phyloP scores from a whole-genome alignment of 176 grass and related monocot genomes.

The Bothriochloa decipiens region DNA sequence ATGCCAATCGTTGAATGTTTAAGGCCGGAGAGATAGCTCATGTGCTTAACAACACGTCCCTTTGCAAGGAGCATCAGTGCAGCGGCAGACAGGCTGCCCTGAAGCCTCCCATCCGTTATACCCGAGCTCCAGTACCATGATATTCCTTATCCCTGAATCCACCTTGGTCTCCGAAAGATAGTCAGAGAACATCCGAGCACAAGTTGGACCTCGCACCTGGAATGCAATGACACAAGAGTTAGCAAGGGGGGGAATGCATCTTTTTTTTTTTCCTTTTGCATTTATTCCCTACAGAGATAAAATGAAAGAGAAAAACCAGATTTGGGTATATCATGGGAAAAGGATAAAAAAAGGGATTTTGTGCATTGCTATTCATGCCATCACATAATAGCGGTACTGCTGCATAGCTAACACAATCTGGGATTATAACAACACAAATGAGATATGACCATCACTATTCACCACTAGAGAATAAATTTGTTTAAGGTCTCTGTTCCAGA shows the following conservation, averaged over 20 bases:
- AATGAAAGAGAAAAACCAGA: neutral
- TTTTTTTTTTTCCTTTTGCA: neutral
- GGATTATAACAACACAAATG: neutral
- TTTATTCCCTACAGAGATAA: neutral
- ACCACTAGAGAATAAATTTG: neutral
- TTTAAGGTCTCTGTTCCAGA: neutral
- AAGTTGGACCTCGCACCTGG: constrained; percentile 82
- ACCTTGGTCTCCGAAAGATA: constrained; percentile 62
- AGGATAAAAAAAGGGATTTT: neutral
- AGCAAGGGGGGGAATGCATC: no score
- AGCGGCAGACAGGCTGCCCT: constrained; percentile 67
- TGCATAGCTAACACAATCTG: neutral
- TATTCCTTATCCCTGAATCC: constrained; percentile 57
- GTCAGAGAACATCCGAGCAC: constrained; percentile 66
- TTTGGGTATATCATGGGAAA: neutral
- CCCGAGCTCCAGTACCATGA: constrained; percentile 84
- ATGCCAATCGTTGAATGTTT: neutral
- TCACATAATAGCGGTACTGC: neutral
- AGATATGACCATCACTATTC: neutral
- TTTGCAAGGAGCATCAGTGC: constrained; percentile 68
- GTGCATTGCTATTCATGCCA: constrained; percentile 12
- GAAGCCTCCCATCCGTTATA: constrained; percentile 83
- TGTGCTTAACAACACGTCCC: constrained; percentile 37
- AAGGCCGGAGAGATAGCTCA: neutral
- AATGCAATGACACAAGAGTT: neutral